A percentile compares a stretch with the other conserved stretches of the same genome.
phyloP scores from a whole-genome alignment of 306 rosid species.

The Lathyrus tuberosus region DNA sequence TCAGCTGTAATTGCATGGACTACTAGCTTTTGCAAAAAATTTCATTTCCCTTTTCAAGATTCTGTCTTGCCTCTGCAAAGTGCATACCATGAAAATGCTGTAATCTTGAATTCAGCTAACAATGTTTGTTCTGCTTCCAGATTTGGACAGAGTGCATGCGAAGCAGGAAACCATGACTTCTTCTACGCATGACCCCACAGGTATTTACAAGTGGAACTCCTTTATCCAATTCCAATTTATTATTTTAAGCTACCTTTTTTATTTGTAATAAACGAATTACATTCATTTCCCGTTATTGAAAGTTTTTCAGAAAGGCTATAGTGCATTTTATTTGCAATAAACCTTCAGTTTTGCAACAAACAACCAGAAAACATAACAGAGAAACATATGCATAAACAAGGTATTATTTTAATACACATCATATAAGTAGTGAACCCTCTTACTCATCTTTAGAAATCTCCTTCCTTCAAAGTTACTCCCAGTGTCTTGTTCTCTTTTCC shows the following conservation, averaged over 20 bases:
- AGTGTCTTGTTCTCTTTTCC: no score
- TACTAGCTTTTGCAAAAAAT: background rate
- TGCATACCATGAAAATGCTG: slow-evolving; percentile 7
- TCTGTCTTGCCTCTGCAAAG: slow-evolving; percentile 16
- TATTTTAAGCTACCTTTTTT: slow-evolving; percentile 12
- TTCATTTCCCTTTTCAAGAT: slow-evolving; percentile 13
- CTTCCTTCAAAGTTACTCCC: no score
- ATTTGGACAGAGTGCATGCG: slow-evolving; percentile 41
- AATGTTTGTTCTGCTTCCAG: slow-evolving; percentile 44
- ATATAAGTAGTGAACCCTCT: no score
- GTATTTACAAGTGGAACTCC: slow-evolving; percentile 31
- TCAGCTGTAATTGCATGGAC: background rate
- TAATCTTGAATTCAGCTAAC: slow-evolving; percentile 36
- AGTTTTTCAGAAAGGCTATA: background rate
- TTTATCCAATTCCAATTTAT: slow-evolving; percentile 28
- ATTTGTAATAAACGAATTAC: slow-evolving; percentile 1
- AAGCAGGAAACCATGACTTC: slow-evolving; percentile 49
- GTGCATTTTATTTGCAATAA: slow-evolving; percentile 25
- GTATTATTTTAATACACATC: no score
- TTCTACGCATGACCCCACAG: slow-evolving; percentile 45
- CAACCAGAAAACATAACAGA: no score
- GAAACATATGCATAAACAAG: no score
- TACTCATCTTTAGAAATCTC: no score
- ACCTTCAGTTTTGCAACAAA: no score
- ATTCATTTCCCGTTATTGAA: slow-evolving; percentile 19